Conservation (phyloP, 106 monocot genomes). For the Dioscorea dumetorum region DNA sequence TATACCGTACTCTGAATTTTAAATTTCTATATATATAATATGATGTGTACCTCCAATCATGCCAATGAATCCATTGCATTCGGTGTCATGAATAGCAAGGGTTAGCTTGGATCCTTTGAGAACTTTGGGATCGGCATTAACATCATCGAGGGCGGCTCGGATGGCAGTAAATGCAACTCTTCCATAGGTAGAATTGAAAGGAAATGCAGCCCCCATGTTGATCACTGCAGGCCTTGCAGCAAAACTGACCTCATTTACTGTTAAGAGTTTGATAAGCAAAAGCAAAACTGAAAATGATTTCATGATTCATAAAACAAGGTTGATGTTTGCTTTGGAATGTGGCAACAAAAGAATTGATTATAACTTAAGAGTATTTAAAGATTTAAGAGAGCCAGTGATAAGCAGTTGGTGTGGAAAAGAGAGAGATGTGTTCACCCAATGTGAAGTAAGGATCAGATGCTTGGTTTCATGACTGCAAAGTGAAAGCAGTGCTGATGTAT, state of each 20-base stretch:
- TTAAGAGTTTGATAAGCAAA: background rate
- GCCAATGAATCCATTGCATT: conserved; percentile 55
- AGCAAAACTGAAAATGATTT: background rate
- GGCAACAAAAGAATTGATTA: background rate
- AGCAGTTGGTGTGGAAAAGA: background rate
- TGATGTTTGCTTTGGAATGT: background rate
- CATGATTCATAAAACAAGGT: background rate
- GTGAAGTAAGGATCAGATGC: too few species aligned
- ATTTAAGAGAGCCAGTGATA: background rate
- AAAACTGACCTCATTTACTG: background rate
- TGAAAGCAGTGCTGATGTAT: background rate
- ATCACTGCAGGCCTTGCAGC: conserved; percentile 48
- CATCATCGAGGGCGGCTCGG: conserved; percentile 58
- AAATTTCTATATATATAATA: background rate
- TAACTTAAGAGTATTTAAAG: background rate
- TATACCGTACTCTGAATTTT: too few species aligned
- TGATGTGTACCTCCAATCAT: conserved; percentile 51
- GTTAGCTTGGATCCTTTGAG: conserved; percentile 45
- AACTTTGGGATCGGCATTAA: conserved; percentile 61
- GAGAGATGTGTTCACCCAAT: too few species aligned
- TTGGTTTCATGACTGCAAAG: background rate
- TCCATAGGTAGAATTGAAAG: conserved; percentile 72
- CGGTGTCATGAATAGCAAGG: conserved; percentile 40
- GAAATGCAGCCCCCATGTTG: conserved; percentile 67
- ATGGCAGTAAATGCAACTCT: conserved; percentile 63